Conservation (phyloP, 495 filamentous ascomycete genomes). For the Aspergillus affinis region DNA sequence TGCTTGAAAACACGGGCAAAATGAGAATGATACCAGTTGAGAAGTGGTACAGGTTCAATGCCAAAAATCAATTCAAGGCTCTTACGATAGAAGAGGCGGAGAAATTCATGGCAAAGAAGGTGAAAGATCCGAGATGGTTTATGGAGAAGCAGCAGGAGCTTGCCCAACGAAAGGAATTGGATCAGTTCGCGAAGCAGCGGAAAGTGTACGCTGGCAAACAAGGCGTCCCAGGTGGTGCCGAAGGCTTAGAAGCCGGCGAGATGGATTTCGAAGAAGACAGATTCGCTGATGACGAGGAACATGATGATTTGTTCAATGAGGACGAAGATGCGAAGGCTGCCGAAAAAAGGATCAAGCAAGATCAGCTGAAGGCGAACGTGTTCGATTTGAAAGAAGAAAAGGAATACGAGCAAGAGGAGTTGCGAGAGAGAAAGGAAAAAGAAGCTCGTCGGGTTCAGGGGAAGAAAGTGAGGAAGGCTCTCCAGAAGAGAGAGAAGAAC, state of each 20-base stretch:
- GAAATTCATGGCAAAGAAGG: slow-evolving; percentile 70
- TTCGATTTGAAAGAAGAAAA: slow-evolving; percentile 83
- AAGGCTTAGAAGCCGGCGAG: slow-evolving; percentile 59
- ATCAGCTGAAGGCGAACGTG: slow-evolving; percentile 82
- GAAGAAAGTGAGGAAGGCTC: slow-evolving; percentile 72
- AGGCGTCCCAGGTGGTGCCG: slow-evolving; percentile 28
- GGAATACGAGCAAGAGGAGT: slow-evolving; percentile 79
- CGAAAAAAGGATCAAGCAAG: slow-evolving; percentile 78
- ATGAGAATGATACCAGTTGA: slow-evolving; percentile 90
- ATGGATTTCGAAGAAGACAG: slow-evolving; percentile 65
- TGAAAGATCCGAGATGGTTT: slow-evolving; percentile 73
- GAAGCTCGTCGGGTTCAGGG: slow-evolving; percentile 65
- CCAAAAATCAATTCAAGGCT: slow-evolving; percentile 78
- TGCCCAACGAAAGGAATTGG: slow-evolving; percentile 48
- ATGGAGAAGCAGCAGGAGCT: slow-evolving; percentile 61
- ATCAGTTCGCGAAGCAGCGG: slow-evolving; percentile 47
- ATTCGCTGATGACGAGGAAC: slow-evolving; percentile 88
- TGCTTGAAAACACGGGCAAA: slow-evolving; percentile 55
- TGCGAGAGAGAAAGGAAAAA: slow-evolving; percentile 65
- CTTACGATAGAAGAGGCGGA: slow-evolving; percentile 85
- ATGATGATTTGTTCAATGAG: slow-evolving; percentile 73
- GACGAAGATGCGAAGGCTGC: slow-evolving; percentile 89
- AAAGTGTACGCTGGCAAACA: slow-evolving; percentile 48
- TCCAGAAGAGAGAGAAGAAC: slow-evolving; percentile 83
- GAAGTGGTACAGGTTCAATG: slow-evolving; percentile 90